These are phyloP conservation scores for Linum lewisii DNA, from an alignment of 345 rosid species.

Conservation along the genomic window DNA sequence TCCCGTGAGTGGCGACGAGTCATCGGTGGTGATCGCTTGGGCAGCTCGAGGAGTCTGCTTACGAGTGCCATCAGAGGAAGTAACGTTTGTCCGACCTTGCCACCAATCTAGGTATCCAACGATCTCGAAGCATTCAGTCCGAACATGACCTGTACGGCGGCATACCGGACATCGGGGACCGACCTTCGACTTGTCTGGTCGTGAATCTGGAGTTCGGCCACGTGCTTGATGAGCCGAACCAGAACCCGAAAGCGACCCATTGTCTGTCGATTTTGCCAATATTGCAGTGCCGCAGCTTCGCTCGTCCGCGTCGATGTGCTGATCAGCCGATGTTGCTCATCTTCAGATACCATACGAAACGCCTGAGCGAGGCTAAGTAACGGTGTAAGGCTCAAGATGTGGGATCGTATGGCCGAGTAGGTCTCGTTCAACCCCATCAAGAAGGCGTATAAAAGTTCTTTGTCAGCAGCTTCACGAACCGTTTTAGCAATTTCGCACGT, in stretches of 20 bases:
- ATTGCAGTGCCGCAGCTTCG: not conserved
- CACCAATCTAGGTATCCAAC: too few species aligned
- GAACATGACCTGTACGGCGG: not conserved
- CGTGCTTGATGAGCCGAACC: too few species aligned
- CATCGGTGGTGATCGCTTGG: too few species aligned
- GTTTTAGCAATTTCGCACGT: too few species aligned
- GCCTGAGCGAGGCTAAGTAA: not conserved
- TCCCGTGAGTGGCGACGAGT: not conserved
- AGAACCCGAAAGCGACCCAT: too few species aligned
- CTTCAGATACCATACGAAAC: not conserved
- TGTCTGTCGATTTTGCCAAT: too few species aligned
- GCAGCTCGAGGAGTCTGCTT: too few species aligned
- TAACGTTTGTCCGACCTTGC: too few species aligned
- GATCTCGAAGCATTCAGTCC: not conserved
- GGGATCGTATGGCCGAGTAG: not conserved
- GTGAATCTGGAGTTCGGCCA: too few species aligned
- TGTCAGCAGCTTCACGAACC: too few species aligned
- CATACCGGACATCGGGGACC: not conserved
- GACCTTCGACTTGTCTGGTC: not conserved
- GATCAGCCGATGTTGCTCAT: not conserved
- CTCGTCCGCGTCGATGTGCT: not conserved
- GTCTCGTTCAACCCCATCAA: conserved; percentile 7
- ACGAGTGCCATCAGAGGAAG: too few species aligned
- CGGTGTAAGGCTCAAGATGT: not conserved
- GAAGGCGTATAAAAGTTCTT: not conserved